Evolutionary conservation across 345 rosid genomes (phyloP).

Genomic region (Eutrema japonicum): DNA sequence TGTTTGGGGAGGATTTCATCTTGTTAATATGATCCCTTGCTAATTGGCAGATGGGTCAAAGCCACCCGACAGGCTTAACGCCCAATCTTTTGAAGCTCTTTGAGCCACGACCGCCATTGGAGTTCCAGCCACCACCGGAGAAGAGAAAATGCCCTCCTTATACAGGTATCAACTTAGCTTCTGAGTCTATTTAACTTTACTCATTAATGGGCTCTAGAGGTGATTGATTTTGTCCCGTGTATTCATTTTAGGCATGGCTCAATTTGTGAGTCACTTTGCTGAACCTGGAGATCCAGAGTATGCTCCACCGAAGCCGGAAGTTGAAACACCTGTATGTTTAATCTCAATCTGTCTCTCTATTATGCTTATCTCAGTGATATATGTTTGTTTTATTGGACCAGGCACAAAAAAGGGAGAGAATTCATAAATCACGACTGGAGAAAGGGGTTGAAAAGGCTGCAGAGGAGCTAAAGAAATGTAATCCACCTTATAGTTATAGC

Average conservation of each 20-base stretch:
- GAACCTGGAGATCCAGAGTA: conserved; percentile 89
- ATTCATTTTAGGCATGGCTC: conserved; percentile 76
- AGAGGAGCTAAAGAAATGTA: conserved; percentile 80
- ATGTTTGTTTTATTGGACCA: conserved; percentile 36
- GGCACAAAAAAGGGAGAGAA: conserved; percentile 78
- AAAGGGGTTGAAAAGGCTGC: conserved; percentile 87
- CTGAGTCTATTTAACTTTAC: background rate
- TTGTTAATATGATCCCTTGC: conserved; percentile 29
- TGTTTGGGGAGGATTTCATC: conserved; percentile 8
- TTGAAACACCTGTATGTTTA: conserved; percentile 79
- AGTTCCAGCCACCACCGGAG: conserved; percentile 86
- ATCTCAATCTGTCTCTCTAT: background rate
- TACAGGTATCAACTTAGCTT: conserved; percentile 51
- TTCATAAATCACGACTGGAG: conserved; percentile 74
- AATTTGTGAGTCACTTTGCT: conserved; percentile 77
- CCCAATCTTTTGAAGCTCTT: conserved; percentile 84
- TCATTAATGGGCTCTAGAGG: background rate
- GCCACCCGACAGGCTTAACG: conserved; percentile 96
- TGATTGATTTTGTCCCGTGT: conserved; percentile 11
- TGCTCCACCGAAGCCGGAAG: conserved; percentile 78
- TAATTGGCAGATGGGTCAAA: conserved; percentile 86
- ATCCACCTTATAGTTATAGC: conserved; percentile 24
- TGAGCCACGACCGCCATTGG: conserved; percentile 90
- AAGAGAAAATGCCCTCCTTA: conserved; percentile 86
- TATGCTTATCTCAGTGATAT: background rate